A percentile compares a stretch with the other conserved stretches of the same genome.
Evolutionary conservation across 495 filamentous ascomycete genomes (phyloP).

Genomic region (Aspergillus carlsbadensis): DNA sequence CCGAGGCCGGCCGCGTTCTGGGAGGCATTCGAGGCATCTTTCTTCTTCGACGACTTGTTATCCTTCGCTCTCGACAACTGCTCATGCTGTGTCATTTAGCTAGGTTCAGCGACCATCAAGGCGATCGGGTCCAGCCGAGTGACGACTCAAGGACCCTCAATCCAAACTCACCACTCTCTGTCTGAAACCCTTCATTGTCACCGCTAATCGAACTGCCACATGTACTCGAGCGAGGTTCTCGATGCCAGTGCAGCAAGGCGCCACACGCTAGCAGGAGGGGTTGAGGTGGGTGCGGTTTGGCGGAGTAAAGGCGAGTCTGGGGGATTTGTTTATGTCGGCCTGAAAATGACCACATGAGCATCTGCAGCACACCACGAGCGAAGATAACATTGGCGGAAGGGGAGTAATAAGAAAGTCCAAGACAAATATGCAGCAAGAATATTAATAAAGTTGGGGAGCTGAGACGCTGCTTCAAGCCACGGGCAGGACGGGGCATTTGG

Average conservation of each 20-base stretch:
- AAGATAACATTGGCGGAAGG: conserved; percentile 5
- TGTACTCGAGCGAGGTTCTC: conserved; percentile 35
- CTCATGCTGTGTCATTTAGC: conserved; percentile 57
- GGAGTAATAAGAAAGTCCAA: neutral
- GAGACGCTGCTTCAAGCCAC: conserved; percentile 5
- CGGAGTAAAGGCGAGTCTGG: conserved; percentile 9
- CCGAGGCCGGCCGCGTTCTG: conserved; percentile 45
- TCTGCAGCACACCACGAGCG: conserved; percentile 16
- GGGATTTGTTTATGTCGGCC: conserved; percentile 35
- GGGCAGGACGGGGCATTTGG: neutral
- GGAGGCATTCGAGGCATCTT: conserved; percentile 74
- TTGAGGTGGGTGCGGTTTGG: conserved; percentile 10
- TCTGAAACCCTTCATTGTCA: conserved; percentile 95
- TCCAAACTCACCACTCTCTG: conserved; percentile 85
- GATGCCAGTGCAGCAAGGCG: conserved; percentile 41
- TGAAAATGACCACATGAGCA: conserved; percentile 35
- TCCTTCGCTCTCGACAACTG: conserved; percentile 96
- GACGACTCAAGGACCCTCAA: conserved; percentile 13
- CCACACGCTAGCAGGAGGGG: conserved; percentile 42
- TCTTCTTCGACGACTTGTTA: conserved; percentile 94
- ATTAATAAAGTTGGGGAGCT: neutral
- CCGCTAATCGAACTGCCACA: conserved; percentile 34
- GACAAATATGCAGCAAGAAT: neutral
- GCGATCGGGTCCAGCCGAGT: conserved; percentile 19
- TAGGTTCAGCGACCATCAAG: conserved; percentile 15